Conservation (phyloP, 23 red algal genomes). For the Chondrus crispus region DNA sequence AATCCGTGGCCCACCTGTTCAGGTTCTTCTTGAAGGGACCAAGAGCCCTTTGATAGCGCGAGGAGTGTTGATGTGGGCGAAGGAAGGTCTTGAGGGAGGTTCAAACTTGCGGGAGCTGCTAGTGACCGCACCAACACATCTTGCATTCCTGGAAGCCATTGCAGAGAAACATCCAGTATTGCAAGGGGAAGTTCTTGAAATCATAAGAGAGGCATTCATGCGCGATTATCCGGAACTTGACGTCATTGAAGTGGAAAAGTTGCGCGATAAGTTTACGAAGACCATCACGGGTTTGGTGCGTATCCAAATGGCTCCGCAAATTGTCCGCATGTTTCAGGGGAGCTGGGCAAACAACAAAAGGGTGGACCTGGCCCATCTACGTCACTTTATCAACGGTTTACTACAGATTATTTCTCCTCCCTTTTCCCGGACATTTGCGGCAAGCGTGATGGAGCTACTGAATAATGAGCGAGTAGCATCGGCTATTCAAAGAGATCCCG, state of each 20-base stretch:
- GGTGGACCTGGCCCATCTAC: constrained; percentile 15
- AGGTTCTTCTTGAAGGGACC: background rate
- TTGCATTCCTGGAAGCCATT: constrained; percentile 37
- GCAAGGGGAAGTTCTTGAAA: constrained; percentile 2
- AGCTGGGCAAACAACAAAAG: constrained; percentile 25
- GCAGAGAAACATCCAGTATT: constrained; percentile 29
- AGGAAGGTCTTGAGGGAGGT: constrained; percentile 36
- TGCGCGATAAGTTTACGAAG: constrained; percentile 25
- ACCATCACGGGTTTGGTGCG: constrained; percentile 8
- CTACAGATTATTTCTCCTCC: constrained; percentile 29
- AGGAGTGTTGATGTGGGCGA: constrained; percentile 36
- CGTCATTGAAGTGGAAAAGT: constrained; percentile 22
- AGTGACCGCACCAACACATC: constrained; percentile 16
- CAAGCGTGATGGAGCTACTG: constrained; percentile 3
- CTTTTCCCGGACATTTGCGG: background rate
- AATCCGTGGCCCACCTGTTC: background rate
- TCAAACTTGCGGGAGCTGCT: background rate
- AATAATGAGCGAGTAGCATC: background rate
- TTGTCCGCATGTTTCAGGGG: constrained; percentile 1
- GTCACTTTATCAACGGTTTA: constrained; percentile 22
- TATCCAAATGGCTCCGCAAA: constrained; percentile 33
- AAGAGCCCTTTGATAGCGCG: constrained; percentile 7
- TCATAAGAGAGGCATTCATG: constrained; percentile 26
- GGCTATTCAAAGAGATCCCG: background rate
- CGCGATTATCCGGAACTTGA: constrained; percentile 27